A percentile compares a stretch with the other conserved stretches of the same genome.
Conservation (phyloP, 495 filamentous ascomycete genomes). For the Penicillium salamii region DNA sequence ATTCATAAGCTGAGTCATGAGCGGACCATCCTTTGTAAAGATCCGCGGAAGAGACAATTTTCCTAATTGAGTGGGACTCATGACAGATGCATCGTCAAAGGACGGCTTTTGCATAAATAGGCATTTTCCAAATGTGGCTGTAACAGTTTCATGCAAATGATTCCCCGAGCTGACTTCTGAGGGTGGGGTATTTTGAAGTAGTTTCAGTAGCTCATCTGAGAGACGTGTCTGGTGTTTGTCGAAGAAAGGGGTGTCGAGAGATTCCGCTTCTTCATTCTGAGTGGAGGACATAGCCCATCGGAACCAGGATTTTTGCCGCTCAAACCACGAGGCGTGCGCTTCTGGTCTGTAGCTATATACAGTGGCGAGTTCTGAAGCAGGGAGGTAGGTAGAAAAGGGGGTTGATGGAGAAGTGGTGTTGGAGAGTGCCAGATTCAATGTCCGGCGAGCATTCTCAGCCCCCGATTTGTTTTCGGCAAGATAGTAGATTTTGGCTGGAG, state of each 20-base stretch:
- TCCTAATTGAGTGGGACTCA: constrained; percentile 36
- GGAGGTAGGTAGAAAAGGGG: constrained; percentile 39
- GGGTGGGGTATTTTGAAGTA: constrained; percentile 22
- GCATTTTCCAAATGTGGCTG: constrained; percentile 40
- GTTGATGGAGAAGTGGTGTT: constrained; percentile 11
- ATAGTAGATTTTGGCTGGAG: constrained; percentile 28
- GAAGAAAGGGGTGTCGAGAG: constrained; percentile 24
- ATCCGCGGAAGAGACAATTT: constrained; percentile 26
- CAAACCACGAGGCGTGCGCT: constrained; percentile 26
- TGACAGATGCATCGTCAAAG: constrained; percentile 11
- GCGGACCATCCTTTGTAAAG: constrained; percentile 34
- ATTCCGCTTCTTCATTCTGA: constrained; percentile 11
- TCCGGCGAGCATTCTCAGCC: constrained; percentile 36
- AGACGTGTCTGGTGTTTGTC: constrained; percentile 31
- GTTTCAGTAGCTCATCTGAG: constrained; percentile 35
- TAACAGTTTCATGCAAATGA: constrained; percentile 31
- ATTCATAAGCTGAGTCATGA: constrained; percentile 26
- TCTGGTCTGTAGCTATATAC: constrained; percentile 21
- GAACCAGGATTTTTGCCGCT: constrained; percentile 38
- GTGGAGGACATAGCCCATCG: constrained; percentile 36
- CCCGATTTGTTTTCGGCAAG: constrained; percentile 33
- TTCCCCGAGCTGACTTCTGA: not conserved
- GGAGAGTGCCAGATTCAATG: constrained; percentile 31
- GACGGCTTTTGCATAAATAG: constrained; percentile 32
- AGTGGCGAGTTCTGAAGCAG: constrained; percentile 23